Evolutionary conservation across 2,329 filamentous ascomycete species (phyloP), one percentile per base, ranked within the genome.

Genomic region (Mycocentrospora acerina): DNA sequence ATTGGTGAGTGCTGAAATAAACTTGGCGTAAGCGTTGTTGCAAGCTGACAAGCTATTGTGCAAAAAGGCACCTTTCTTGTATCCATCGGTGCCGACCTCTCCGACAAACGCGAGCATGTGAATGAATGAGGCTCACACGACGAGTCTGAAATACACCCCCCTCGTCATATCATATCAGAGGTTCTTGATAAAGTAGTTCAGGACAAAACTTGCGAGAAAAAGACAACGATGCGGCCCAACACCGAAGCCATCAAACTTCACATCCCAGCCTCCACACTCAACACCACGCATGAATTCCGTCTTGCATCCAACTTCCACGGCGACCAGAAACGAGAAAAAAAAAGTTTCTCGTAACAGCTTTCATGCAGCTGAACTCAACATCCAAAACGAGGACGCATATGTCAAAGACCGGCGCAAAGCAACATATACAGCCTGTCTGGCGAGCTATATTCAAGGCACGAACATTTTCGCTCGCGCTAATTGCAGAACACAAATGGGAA

Each of bases 181-280:
- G 76, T 87, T 2, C 74, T 81, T 35, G 84, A 87, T 62, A 86
- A 86, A 57, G 83, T 88, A 1, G 82, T 86, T 0, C 83, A 88
- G 62, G 83, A 86, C 48, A 76, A 80, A 14, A 80, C 82, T 22
- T 74, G 78, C 35, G 78, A 79, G 27, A 83, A 87, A 59, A 82
- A 83, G 0, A 88, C 83, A 0, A 80, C 82, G 0, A 74, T 79
- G 32, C 87, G 82, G 83, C 77, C 78, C 4, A 77, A 82, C 46
- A 76, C 76, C 48, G 78, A 87, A 57, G 78, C 80, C 0, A 75
- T 83, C 6, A 62, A 71, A 4, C 71, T 80, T 3, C 84, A 88
- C 51, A 72, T 86, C 3, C 77, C 84, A 0, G 76, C 79, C 0
- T 80, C 83, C 0, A 86, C 82, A 0, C 72, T 88, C n/a, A 74